These are phyloP conservation scores for Wallacemonas rigidus DNA, from an alignment of 208 protist genomes.

Conservation along the genomic window DNA sequence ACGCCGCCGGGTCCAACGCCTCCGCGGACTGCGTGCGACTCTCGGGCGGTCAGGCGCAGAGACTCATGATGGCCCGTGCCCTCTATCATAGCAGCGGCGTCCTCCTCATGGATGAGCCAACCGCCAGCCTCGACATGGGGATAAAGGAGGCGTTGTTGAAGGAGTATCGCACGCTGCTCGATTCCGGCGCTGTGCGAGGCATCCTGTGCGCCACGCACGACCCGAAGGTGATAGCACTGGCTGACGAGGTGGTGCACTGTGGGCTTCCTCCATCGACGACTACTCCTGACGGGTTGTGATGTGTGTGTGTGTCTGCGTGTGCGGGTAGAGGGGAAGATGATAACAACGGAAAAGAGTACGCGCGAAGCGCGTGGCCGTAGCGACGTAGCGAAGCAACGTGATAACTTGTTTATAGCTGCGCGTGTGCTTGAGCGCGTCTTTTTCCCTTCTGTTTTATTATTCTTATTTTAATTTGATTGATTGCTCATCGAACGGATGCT, in stretches of 20 bases:
- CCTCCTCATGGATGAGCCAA: conserved; percentile 83
- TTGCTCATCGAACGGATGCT: neutral
- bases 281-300: no score
- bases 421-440: neutral
- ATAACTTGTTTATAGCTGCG: no score
- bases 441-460: conserved; percentile 13
- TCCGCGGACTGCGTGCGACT: conserved; percentile 52
- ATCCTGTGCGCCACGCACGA: conserved; percentile 76
- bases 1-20: conserved; percentile 26
- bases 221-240: conserved; percentile 43
- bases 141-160: conserved; percentile 47
- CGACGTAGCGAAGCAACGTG: no score
- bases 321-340: neutral
- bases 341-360: no score
- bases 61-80: conserved; percentile 78
- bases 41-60: conserved; percentile 70
- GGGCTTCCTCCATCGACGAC: no score
- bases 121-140: conserved; percentile 58
- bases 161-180: conserved; percentile 52
- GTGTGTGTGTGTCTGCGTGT: neutral
- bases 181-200: conserved; percentile 33
- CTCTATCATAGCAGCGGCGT: conserved; percentile 64
- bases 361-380: no score
- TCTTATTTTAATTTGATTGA: conserved; percentile 9
- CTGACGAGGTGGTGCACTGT: conserved; percentile 52